Conservation (phyloP, 2,329 filamentous ascomycete species). For the Fusarium heterosporum region DNA sequence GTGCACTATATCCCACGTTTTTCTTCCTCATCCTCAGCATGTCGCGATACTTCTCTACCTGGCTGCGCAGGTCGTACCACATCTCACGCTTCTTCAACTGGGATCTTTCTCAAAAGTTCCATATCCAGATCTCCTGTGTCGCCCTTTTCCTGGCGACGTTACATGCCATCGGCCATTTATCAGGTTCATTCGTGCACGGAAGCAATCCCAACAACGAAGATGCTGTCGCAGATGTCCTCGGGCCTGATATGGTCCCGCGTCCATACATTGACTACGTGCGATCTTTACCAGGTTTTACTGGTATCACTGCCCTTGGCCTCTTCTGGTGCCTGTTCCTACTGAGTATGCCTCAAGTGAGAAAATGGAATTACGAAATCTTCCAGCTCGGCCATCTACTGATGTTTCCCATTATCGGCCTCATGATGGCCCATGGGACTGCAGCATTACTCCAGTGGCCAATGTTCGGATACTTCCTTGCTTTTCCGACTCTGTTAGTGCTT, state of each 20-base stretch:
- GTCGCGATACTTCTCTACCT: constrained; percentile 67
- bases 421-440: constrained; percentile 66
- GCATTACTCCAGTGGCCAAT: constrained; percentile 65
- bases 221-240: constrained; percentile 58
- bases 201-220: constrained; percentile 59
- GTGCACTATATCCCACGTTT: constrained; percentile 67
- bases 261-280: constrained; percentile 61
- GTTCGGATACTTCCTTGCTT: constrained; percentile 67
- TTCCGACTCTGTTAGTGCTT: constrained; percentile 64
- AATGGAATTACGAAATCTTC: constrained; percentile 67
- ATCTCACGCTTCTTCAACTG: constrained; percentile 68
- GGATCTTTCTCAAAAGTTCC: constrained; percentile 67
- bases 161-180: constrained; percentile 66
- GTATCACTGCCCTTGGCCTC: constrained; percentile 60
- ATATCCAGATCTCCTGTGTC: constrained; percentile 65
- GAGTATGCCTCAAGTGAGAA: constrained; percentile 63
- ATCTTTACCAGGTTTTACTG: constrained; percentile 62
- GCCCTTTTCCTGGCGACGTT: constrained; percentile 63
- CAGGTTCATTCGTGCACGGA: constrained; percentile 64
- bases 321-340: constrained; percentile 63
- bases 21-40: constrained; percentile 70
- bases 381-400: constrained; percentile 68
- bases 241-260: constrained; percentile 56
- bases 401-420: constrained; percentile 67
- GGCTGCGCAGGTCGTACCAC: constrained; percentile 62